Conservation (phyloP, 2,329 filamentous ascomycete genomes). For the Aspergillus fischeri region DNA sequence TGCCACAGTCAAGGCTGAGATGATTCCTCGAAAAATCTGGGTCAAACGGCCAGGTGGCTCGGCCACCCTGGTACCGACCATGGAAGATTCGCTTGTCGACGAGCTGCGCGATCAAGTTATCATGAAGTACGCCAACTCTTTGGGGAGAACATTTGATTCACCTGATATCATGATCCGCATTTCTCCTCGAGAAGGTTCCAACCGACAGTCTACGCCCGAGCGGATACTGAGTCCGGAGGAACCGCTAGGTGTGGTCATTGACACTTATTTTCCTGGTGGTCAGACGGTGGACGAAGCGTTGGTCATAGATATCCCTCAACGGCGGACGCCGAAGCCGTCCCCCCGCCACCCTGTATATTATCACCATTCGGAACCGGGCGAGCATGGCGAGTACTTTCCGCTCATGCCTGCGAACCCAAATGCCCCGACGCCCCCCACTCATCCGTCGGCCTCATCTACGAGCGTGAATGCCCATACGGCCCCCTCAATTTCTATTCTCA, state of each 20-base stretch:
- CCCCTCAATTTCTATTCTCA: slow-evolving; percentile 74
- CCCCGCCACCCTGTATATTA: slow-evolving; percentile 54
- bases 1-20: slow-evolving; percentile 24
- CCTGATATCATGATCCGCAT: slow-evolving; percentile 84
- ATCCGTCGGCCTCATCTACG: slow-evolving; percentile 40
- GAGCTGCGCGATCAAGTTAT: slow-evolving; percentile 90
- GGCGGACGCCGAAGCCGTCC: slow-evolving; percentile 74
- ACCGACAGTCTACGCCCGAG: slow-evolving; percentile 50
- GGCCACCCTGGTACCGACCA: slow-evolving; percentile 78
- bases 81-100: slow-evolving; percentile 87
- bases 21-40: slow-evolving; percentile 73
- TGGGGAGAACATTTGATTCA: slow-evolving; percentile 83
- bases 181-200: slow-evolving; percentile 58
- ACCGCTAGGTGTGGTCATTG: slow-evolving; percentile 70
- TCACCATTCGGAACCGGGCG: slow-evolving; percentile 58
- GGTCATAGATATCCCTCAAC: slow-evolving; percentile 77
- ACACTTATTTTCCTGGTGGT: slow-evolving; percentile 78
- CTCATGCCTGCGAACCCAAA: slow-evolving; percentile 54
- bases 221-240: slow-evolving; percentile 81
- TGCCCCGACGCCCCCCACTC: slow-evolving; percentile 38
- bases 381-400: slow-evolving; percentile 80
- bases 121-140: slow-evolving; percentile 87
- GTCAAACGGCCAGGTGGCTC: slow-evolving; percentile 83
- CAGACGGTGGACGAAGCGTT: slow-evolving; percentile 87
- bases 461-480: slow-evolving; percentile 39